A percentile compares a stretch with the other conserved stretches of the same genome.
Evolutionary conservation across 176 grass and related monocot species (phyloP).

Genomic region (Aegilops umbellulata): DNA sequence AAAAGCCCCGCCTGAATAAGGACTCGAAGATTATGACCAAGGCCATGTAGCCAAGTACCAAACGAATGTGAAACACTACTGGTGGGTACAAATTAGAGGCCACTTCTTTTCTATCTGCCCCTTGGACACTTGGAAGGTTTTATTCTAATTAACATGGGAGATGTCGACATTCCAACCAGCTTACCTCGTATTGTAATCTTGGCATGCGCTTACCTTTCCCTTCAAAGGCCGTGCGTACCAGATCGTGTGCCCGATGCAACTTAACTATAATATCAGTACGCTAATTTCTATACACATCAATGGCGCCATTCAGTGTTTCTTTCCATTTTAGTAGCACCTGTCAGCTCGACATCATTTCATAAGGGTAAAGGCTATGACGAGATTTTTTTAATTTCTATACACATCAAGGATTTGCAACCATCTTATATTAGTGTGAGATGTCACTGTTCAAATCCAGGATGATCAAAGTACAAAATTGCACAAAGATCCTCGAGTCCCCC

Average conservation of each 20-base stretch:
- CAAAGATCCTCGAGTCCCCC: neutral
- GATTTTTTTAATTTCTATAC: neutral
- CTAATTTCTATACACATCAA: constrained; percentile 11
- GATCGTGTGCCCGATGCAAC: neutral
- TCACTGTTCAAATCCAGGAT: neutral
- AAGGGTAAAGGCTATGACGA: neutral
- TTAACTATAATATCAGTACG: constrained; percentile 1
- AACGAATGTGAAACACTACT: no score
- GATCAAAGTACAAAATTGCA: neutral
- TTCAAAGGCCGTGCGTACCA: neutral
- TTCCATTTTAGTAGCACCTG: neutral
- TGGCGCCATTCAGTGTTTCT: neutral
- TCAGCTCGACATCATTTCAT: neutral
- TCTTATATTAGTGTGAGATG: neutral
- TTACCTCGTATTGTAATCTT: constrained; percentile 26
- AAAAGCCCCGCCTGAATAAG: no score
- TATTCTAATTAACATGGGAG: constrained; percentile 18
- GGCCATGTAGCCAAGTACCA: no score
- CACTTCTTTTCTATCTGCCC: no score
- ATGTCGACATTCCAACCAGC: constrained; percentile 24
- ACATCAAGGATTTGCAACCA: no score
- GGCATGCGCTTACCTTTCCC: neutral
- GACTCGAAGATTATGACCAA: no score
- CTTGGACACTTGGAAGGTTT: neutral
- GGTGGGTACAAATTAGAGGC: no score